A percentile compares a stretch with the other conserved stretches of the same genome.
Conservation (phyloP, 352 stramenopile genomes). For the Phytophthora melonis region DNA sequence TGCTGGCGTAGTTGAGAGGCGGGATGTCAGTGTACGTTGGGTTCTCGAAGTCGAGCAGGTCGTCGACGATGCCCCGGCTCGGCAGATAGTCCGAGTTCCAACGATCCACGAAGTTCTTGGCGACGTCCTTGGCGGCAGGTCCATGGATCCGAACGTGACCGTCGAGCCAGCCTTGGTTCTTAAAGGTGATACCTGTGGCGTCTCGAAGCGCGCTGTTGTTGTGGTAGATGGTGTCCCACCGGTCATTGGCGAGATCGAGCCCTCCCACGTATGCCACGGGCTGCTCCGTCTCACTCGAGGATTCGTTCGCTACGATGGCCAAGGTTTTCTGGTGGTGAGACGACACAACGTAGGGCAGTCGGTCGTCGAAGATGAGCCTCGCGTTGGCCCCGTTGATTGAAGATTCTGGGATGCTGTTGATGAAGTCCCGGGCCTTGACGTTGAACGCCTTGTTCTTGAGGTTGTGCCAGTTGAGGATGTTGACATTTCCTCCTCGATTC, state of each 20-base stretch:
- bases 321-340: constrained; percentile 72
- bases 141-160: constrained; percentile 56
- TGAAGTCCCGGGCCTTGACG: constrained; percentile 46
- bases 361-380: constrained; percentile 64
- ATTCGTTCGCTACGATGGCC: constrained; percentile 21
- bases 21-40: constrained; percentile 43
- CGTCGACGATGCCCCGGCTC: constrained; percentile 36
- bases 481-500: constrained; percentile 49
- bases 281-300: constrained; percentile 16
- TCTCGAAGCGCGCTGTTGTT: constrained; percentile 51
- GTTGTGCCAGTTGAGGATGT: constrained; percentile 67
- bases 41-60: constrained; percentile 58
- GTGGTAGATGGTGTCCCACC: constrained; percentile 71
- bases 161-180: constrained; percentile 67
- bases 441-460: constrained; percentile 52
- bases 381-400: constrained; percentile 31
- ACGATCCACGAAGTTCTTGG: constrained; percentile 60
- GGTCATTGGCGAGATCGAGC: constrained; percentile 62
- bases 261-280: constrained; percentile 61
- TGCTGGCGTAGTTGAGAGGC: constrained; percentile 40
- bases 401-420: constrained; percentile 45
- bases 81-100: constrained; percentile 56
- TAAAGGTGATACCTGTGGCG: constrained; percentile 40
- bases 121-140: constrained; percentile 59
- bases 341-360: constrained; percentile 40